These are phyloP conservation scores for Aureococcus anophagefferens DNA, from an alignment of 108 stramenopile genomes.

Conservation along the genomic window DNA sequence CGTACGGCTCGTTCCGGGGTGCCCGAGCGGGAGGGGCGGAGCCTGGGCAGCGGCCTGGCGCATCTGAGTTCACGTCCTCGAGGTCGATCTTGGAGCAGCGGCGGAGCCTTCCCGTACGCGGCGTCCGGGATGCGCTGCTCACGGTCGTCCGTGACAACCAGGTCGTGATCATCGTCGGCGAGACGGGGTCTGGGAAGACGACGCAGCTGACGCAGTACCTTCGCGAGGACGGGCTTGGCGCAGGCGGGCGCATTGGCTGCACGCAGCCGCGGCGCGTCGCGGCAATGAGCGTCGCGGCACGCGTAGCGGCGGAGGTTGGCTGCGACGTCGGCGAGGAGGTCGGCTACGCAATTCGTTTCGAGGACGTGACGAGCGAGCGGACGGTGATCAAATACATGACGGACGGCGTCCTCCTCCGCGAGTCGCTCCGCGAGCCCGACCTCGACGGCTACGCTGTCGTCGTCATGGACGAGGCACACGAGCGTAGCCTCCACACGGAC, in stretches of 20 bases:
- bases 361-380: slow-evolving; percentile 75
- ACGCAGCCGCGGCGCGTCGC: slow-evolving; percentile 91
- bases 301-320: slow-evolving; percentile 90
- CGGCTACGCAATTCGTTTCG: slow-evolving; percentile 98
- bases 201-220: slow-evolving; percentile 97
- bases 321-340: slow-evolving; percentile 80
- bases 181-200: slow-evolving; percentile 86
- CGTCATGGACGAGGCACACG: slow-evolving; percentile 98
- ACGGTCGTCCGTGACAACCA: slow-evolving; percentile 83
- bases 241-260: slow-evolving; percentile 90
- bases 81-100: slow-evolving; percentile 85
- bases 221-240: slow-evolving; percentile 83
- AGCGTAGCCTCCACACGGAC: slow-evolving; percentile 87
- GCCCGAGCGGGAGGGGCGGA: too few relatives aligned
- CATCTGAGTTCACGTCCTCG: slow-evolving; percentile 68
- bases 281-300: slow-evolving; percentile 97
- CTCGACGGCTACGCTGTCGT: slow-evolving; percentile 80
- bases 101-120: slow-evolving; percentile 81
- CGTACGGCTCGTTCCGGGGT: neutral
- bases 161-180: slow-evolving; percentile 85
- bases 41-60: too few relatives aligned
- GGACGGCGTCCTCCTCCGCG: slow-evolving; percentile 91
- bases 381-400: slow-evolving; percentile 91
- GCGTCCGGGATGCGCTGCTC: slow-evolving; percentile 83
- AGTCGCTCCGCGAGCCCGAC: slow-evolving; percentile 85